These are phyloP conservation scores for Solanum microdontum DNA, from an alignment of 257 asterid genomes.

Conservation along the genomic window DNA sequence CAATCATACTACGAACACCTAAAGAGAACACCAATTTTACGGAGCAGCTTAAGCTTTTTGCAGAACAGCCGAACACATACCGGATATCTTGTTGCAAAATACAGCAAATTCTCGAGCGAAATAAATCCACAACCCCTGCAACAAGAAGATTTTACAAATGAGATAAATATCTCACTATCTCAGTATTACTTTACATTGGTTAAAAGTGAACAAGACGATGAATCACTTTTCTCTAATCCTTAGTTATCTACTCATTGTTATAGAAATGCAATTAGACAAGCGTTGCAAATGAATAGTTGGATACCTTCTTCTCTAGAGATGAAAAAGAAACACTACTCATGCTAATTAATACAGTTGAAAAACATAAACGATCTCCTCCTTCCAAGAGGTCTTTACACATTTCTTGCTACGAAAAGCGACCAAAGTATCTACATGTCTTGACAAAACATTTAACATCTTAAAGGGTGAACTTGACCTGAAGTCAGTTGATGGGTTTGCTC, in stretches of 20 bases:
- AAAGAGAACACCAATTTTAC: background rate
- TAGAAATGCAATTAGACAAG: background rate
- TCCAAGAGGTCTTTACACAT: background rate
- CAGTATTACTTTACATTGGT: background rate
- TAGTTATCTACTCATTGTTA: background rate
- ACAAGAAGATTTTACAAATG: constrained; percentile 7
- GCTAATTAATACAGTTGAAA: background rate
- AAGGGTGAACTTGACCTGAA: constrained; percentile 47
- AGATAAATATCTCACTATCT: constrained; percentile 3
- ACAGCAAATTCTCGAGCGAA: constrained; percentile 88
- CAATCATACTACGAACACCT: background rate
- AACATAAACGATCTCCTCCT: background rate
- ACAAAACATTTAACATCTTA: background rate
- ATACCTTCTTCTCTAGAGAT: background rate
- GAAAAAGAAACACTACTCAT: background rate
- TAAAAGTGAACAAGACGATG: background rate
- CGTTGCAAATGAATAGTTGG: background rate
- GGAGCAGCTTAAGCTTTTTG: constrained; percentile 4
- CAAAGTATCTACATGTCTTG: background rate
- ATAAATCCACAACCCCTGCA: constrained; percentile 89
- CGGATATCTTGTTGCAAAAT: constrained; percentile 66
- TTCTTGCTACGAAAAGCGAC: background rate
- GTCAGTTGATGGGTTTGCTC: constrained; percentile 85
- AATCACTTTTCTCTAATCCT: background rate
- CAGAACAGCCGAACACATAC: constrained; percentile 40